Evolutionary conservation across 1,139 yeast species (phyloP).

Genomic region (Arxiozyma telluris): DNA sequence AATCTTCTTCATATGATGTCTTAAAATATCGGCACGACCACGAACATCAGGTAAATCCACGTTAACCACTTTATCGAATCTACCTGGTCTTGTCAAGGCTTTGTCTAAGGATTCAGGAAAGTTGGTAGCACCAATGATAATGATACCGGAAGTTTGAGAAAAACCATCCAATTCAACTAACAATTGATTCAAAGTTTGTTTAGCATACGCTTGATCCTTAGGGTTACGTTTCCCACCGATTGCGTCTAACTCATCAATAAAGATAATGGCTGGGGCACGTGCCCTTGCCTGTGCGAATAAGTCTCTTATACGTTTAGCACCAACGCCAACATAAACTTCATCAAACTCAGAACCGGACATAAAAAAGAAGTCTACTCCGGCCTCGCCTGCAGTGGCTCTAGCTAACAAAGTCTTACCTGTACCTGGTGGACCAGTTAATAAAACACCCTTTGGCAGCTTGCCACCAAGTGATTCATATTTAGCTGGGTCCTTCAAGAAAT

Average conservation of each 20-base stretch:
- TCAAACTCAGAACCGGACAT: conserved; percentile 99
- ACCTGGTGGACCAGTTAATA: conserved; percentile 98
- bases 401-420: conserved; percentile 97
- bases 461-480: conserved; percentile 96
- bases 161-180: conserved; percentile 96
- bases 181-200: conserved; percentile 91
- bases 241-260: conserved; percentile 95
- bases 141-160: conserved; percentile 84
- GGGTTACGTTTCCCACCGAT: conserved; percentile 98
- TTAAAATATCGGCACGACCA: conserved; percentile 87
- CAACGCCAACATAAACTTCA: conserved; percentile 96
- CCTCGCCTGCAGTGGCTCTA: conserved; percentile 98
- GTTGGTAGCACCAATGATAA: conserved; percentile 95
- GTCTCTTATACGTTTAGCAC: conserved; percentile 95
- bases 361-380: conserved; percentile 96
- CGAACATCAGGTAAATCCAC: conserved; percentile 97
- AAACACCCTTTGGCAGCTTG: conserved; percentile 91
- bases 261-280: conserved; percentile 92
- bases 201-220: conserved; percentile 94
- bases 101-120: conserved; percentile 95
- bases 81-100: conserved; percentile 96
- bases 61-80: conserved; percentile 91
- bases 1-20: conserved; percentile 86
- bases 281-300: conserved; percentile 88
- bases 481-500: conserved; percentile 89